These are phyloP conservation scores for Achlya hypogyna DNA, from an alignment of 352 stramenopile genomes.

Conservation along the genomic window DNA sequence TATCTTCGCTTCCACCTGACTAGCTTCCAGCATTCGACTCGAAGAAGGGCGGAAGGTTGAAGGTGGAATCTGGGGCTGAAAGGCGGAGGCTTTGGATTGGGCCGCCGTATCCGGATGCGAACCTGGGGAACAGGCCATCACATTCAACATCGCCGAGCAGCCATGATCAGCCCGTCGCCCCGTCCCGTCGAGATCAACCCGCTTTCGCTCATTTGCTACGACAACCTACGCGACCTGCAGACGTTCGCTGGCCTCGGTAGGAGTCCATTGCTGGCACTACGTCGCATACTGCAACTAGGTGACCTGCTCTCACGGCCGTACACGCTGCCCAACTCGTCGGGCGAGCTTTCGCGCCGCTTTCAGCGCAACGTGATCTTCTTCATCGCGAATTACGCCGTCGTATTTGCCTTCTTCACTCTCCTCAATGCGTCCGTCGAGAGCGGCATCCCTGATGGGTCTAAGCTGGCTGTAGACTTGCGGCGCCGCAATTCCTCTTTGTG, in stretches of 20 bases:
- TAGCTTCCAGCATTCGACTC: no score
- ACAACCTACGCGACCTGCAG: conserved; percentile 17
- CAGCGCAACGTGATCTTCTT: conserved; percentile 17
- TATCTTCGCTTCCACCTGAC: no score
- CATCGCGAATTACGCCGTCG: conserved; percentile 10
- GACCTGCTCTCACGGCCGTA: conserved; percentile 1
- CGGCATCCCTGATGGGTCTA: not conserved
- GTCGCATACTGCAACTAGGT: not conserved
- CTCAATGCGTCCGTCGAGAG: conserved; percentile 2
- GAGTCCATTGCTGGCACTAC: not conserved
- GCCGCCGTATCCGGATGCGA: not conserved
- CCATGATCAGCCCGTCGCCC: not conserved
- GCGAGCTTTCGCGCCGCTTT: conserved; percentile 11
- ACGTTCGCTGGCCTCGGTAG: conserved; percentile 17
- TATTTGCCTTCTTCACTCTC: conserved; percentile 12
- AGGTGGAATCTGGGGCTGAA: no score
- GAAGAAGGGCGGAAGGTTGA: no score
- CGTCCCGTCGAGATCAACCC: conserved; percentile 16
- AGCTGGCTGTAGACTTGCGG: not conserved
- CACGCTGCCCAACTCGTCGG: conserved; percentile 5
- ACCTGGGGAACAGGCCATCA: not conserved
- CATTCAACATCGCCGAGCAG: not conserved
- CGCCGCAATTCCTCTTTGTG: conserved; percentile 13
- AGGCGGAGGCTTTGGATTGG: not conserved
- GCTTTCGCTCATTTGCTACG: conserved; percentile 13